Evolutionary conservation across 805 yeast species (phyloP), one percentile per base, ranked within the genome.

Genomic region (Sugiyamaella valdiviana): DNA sequence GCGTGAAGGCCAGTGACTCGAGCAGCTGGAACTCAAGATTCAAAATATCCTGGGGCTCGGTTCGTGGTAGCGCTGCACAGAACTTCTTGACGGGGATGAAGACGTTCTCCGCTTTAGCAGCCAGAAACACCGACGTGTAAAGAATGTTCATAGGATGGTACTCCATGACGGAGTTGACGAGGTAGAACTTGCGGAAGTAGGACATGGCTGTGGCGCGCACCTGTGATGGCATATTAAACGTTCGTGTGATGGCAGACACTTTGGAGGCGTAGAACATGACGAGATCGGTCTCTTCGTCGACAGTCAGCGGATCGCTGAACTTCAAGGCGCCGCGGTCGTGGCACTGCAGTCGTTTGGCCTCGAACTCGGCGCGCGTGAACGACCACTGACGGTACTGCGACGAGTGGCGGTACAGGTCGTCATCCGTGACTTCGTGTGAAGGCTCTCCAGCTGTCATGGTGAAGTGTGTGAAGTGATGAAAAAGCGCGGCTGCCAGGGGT

Each of bases 71-170:
- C 42, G 83, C 77, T 41, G 77, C 76, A 48, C 86, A 81, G 62
- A 91, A 90, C 9, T 85, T 76, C 39, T 84, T 83, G 51, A 91
- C 85, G 22, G 95, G 79, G 24, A 93, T 83, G 66, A 90, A 91
- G 63, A 79, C 83, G 67, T 93, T 91, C 61, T 93, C 99, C 15
- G 90, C 79, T 66, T 93, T 93, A 39, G 96, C 90, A 5, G 97
- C 96, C 29, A 93, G 70, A 63, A 89, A 93, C 10, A 93, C 76
- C 53, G 95, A 83, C 1, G 95, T 83, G 46, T 80, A 70, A 67
- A 93, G 73, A 16, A 93, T 74, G 51, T 80, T 77, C 60, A 86
- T 85, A 9, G 99, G 99, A 59, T 87, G 93, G 58, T 77, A 79
- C 55, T 88, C 89, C 88, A 89, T 82, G 22, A 85, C 91, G 22